Conservation (phyloP, 2,329 filamentous ascomycete genomes). For the Ascochyta fabae region DNA sequence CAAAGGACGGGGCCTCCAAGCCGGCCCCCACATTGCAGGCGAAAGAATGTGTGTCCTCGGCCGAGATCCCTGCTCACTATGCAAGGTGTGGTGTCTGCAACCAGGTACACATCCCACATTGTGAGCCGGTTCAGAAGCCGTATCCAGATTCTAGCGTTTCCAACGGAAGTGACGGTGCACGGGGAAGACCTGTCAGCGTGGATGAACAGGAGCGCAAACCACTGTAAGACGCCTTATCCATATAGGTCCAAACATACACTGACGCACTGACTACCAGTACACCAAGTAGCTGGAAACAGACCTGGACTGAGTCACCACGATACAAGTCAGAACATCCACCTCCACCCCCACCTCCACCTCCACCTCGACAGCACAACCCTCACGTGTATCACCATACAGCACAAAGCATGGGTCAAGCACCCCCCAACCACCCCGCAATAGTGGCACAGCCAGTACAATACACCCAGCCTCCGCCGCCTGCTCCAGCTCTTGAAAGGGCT, state of each 20-base stretch:
- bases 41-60: conserved; percentile 65
- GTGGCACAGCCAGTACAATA: conserved; percentile 16
- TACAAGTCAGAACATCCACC: conserved; percentile 15
- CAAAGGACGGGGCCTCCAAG: conserved; percentile 72
- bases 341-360: conserved; percentile 17
- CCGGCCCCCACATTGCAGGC: conserved; percentile 75
- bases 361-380: conserved; percentile 36
- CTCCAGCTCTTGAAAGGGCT: conserved; percentile 51
- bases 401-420: conserved; percentile 32
- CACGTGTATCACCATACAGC: conserved; percentile 41
- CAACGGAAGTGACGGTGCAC: conserved; percentile 50
- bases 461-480: conserved; percentile 34
- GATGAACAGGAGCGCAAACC: conserved; percentile 52
- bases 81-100: conserved; percentile 28
- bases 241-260: neutral
- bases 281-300: conserved; percentile 7
- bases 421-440: conserved; percentile 26
- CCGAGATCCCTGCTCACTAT: conserved; percentile 25
- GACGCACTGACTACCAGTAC: neutral
- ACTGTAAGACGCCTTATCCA: conserved; percentile 7
- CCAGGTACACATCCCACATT: conserved; percentile 41
- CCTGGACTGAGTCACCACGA: conserved; percentile 9
- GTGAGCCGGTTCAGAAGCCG: conserved; percentile 24
- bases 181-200: conserved; percentile 54
- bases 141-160: conserved; percentile 35